Evolutionary conservation across 306 rosid genomes (phyloP).

Genomic region (Hylodesmum podocarpum): DNA sequence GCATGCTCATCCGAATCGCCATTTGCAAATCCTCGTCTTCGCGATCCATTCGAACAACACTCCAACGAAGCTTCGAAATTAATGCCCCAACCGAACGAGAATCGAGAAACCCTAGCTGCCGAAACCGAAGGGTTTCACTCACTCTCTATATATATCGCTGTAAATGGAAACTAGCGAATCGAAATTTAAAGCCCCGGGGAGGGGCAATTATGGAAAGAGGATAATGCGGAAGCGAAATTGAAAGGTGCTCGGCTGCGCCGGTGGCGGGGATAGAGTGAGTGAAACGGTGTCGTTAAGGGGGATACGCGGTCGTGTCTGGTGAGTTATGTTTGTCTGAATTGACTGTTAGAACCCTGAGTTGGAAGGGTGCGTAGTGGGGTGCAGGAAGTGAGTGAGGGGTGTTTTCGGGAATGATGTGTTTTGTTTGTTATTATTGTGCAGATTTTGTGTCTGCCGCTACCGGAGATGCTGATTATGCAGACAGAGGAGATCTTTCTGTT

Average conservation of each 20-base stretch:
- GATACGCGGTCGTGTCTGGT: background rate
- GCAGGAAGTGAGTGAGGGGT: background rate
- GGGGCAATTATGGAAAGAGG: conserved; percentile 24
- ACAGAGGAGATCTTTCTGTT: background rate
- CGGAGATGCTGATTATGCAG: conserved; percentile 9
- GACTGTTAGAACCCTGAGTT: conserved; percentile 14
- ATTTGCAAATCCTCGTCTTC: conserved; percentile 76
- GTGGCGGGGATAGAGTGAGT: background rate
- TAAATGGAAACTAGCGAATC: background rate
- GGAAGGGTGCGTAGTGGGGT: background rate
- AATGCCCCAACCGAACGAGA: conserved; percentile 35
- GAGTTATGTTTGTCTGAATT: conserved; percentile 13
- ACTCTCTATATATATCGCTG: too few relatives aligned
- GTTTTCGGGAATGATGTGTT: background rate
- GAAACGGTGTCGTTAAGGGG: conserved; percentile 27
- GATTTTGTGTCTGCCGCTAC: background rate
- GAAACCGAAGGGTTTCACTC: background rate
- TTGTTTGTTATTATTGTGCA: background rate
- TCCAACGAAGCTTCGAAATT: conserved; percentile 39
- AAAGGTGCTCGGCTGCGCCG: background rate
- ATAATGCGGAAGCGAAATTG: conserved; percentile 7
- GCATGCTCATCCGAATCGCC: conserved; percentile 90
- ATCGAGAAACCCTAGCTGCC: conserved; percentile 28
- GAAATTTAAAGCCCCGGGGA: conserved; percentile 5
- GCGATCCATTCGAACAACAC: conserved; percentile 61